Percentiles rank a stretch among this genome's conserved stretches.
Evolutionary conservation across 2,329 filamentous ascomycete genomes (phyloP).

Genomic region (Fusarium sp.): DNA sequence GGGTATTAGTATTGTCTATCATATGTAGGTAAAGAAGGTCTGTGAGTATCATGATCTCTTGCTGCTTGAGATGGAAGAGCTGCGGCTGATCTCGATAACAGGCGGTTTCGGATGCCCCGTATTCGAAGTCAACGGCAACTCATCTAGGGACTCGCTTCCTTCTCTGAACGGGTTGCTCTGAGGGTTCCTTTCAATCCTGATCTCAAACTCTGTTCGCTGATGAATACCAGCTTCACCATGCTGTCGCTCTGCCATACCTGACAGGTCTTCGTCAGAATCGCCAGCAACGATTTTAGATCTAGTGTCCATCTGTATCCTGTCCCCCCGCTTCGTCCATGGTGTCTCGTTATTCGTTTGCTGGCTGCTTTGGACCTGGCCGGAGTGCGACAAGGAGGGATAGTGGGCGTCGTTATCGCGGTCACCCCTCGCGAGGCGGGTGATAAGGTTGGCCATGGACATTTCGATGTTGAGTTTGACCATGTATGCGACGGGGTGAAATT

Average conservation of each 20-base stretch:
- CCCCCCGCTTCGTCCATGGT: conserved; percentile 34
- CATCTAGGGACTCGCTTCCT: conserved; percentile 11
- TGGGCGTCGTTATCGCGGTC: conserved; percentile 36
- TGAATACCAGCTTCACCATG: conserved; percentile 36
- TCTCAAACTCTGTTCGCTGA: conserved; percentile 41
- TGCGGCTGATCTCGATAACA: conserved; percentile 18
- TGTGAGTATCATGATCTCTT: conserved; percentile 5
- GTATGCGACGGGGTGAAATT: conserved; percentile 66
- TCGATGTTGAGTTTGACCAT: conserved; percentile 68
- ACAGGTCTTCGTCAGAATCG: conserved; percentile 37
- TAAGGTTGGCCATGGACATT: conserved; percentile 67
- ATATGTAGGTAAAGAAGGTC: not conserved
- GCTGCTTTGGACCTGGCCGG: conserved; percentile 23
- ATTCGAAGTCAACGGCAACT: conserved; percentile 42
- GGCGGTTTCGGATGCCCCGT: conserved; percentile 39
- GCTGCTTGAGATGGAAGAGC: conserved; percentile 24
- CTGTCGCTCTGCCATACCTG: not conserved
- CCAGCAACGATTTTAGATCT: conserved; percentile 42
- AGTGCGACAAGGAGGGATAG: conserved; percentile 40
- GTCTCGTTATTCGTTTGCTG: conserved; percentile 15
- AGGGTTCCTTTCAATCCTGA: conserved; percentile 34
- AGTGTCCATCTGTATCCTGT: conserved; percentile 32
- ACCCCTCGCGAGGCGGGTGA: conserved; percentile 54
- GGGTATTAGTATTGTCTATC: not conserved
- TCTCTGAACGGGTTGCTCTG: conserved; percentile 16